A percentile compares a stretch with the other conserved stretches of the same genome.
phyloP scores from a whole-genome alignment of 2,329 filamentous ascomycete species.

The Stachybotrys echinatus region DNA sequence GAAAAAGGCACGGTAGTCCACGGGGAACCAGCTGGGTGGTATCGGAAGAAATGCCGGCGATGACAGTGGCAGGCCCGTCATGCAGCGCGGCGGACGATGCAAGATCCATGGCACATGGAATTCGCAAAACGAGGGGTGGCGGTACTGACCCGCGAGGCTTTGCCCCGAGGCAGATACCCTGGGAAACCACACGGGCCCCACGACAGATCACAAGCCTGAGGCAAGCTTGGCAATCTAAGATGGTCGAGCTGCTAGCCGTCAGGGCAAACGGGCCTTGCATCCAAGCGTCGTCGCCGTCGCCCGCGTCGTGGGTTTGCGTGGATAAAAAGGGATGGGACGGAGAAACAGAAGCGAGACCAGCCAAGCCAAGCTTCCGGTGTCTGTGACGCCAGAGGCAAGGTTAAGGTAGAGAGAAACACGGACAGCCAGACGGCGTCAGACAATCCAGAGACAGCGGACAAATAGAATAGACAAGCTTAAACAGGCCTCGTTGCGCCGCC shows the following conservation, averaged over 20 bases:
- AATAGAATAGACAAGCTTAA: not conserved
- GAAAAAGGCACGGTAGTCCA: not conserved
- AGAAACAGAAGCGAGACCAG: not conserved
- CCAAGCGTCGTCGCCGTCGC: too few relatives aligned
- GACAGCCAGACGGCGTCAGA: not conserved
- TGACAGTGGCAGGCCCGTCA: not conserved
- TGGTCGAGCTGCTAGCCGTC: not conserved
- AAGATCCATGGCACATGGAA: not conserved
- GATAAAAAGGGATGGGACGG: not conserved
- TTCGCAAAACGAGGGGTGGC: not conserved
- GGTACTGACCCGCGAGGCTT: not conserved
- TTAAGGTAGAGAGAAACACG: not conserved
- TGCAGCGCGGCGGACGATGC: not conserved
- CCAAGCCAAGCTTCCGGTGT: too few relatives aligned
- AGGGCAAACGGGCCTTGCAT: not conserved
- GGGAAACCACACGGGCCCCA: not conserved
- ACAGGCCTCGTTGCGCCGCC: not conserved
- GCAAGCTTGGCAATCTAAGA: not conserved
- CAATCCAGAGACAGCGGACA: not conserved
- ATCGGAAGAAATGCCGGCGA: not conserved
- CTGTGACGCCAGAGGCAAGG: not conserved
- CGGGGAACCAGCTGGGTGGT: not conserved
- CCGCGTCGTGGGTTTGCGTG: too few relatives aligned
- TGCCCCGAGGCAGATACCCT: not conserved
- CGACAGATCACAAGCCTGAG: not conserved